phyloP scores from a whole-genome alignment of 495 filamentous ascomycete species.

The Clohesyomyces aquaticus region DNA sequence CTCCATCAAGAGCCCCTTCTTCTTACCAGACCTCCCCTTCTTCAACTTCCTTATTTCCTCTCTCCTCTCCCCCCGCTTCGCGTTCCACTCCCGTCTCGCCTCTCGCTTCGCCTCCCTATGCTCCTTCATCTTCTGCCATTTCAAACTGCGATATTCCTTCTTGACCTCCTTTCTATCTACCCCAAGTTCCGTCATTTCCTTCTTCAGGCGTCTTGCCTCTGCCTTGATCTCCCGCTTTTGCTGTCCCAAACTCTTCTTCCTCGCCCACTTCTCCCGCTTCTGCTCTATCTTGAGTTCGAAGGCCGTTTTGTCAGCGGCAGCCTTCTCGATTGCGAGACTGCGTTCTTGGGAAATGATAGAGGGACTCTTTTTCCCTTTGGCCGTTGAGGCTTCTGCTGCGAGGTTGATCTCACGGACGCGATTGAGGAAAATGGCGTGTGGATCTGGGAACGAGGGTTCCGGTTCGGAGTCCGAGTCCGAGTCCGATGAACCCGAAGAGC shows the following conservation, averaged over 20 bases:
- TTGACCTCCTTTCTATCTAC: slow-evolving; percentile 8
- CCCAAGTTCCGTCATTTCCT: slow-evolving; percentile 14
- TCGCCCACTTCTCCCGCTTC: slow-evolving; percentile 26
- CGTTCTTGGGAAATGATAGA: slow-evolving; percentile 21
- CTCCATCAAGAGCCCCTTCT: background rate
- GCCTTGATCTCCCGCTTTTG: slow-evolving; percentile 24
- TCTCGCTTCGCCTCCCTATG: slow-evolving; percentile 1
- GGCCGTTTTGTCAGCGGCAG: slow-evolving; percentile 11
- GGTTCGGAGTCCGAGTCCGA: slow-evolving; percentile 13
- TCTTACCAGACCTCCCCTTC: background rate
- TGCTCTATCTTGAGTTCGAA: slow-evolving; percentile 23
- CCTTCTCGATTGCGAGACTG: slow-evolving; percentile 27
- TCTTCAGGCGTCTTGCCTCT: slow-evolving; percentile 9
- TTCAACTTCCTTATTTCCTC: slow-evolving; percentile 15
- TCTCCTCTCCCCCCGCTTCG: slow-evolving; percentile 5
- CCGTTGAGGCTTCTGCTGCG: background rate
- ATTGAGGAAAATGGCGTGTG: slow-evolving; percentile 5
- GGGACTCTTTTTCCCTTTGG: slow-evolving; percentile 34
- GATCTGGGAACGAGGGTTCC: slow-evolving; percentile 1
- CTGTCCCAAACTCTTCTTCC: slow-evolving; percentile 7
- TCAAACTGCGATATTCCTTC: background rate
- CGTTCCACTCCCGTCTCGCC: slow-evolving; percentile 7
- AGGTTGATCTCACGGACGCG: slow-evolving; percentile 32
- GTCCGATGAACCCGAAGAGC: slow-evolving; percentile 24
- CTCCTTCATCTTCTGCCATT: slow-evolving; percentile 1